phyloP scores from a whole-genome alignment of 2,329 filamentous ascomycete species.

The Apiospora phragmitis region DNA sequence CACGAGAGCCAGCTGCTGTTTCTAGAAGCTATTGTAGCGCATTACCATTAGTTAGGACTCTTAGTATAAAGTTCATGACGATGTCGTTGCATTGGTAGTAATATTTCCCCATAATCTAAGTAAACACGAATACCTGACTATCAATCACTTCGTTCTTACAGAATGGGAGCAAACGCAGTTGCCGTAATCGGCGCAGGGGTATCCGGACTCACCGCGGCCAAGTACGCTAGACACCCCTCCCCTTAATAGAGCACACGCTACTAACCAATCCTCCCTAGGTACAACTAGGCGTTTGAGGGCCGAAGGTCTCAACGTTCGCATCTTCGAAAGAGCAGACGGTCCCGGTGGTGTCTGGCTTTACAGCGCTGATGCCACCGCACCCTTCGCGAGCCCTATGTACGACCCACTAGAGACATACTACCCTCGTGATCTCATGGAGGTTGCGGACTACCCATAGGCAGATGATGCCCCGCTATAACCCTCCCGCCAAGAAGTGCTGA shows the following conservation, averaged over 20 bases:
- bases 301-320: conserved; percentile 4
- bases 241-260: too few species aligned
- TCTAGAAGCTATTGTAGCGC: too few species aligned
- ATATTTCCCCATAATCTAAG: too few species aligned
- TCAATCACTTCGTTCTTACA: background rate
- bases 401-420: conserved; percentile 5
- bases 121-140: background rate
- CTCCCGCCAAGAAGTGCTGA: background rate
- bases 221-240: background rate
- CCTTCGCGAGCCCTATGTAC: conserved; percentile 9
- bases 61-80: background rate
- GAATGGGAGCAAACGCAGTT: background rate
- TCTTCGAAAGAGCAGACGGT: conserved; percentile 10
- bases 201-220: conserved; percentile 9
- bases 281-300: conserved; percentile 4
- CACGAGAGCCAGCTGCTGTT: background rate
- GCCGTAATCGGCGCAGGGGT: conserved; percentile 13
- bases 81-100: background rate
- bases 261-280: background rate
- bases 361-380: background rate
- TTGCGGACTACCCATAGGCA: conserved; percentile 3
- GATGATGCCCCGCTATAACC: background rate
- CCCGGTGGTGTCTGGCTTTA: conserved; percentile 11
- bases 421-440: conserved; percentile 10
- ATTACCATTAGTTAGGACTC: too few species aligned